Conservation (phyloP, 306 rosid genomes). For the Echinosophora koreensis region DNA sequence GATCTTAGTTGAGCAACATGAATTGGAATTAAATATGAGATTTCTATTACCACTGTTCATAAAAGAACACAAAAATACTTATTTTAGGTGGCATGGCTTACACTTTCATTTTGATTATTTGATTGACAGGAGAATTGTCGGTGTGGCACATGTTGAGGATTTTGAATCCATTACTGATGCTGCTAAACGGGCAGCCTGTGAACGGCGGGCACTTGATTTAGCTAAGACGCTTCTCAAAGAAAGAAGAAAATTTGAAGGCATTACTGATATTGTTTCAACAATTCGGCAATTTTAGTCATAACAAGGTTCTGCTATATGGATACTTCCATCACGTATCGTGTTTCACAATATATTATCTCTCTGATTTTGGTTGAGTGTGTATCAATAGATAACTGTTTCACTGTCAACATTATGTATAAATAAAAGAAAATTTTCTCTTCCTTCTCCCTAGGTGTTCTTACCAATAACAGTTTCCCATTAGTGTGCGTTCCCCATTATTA, state of each 20-base stretch:
- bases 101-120: constrained; percentile 23
- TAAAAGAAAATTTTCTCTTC: background rate
- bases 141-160: constrained; percentile 93
- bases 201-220: constrained; percentile 67
- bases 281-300: constrained; percentile 54
- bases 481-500: background rate
- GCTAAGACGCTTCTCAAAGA: constrained; percentile 84
- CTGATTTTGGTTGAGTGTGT: constrained; percentile 14
- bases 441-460: background rate
- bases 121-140: constrained; percentile 82
- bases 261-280: constrained; percentile 68
- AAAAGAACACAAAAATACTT: background rate
- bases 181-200: constrained; percentile 74
- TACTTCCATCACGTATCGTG: constrained; percentile 8
- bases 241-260: constrained; percentile 65
- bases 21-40: constrained; percentile 5
- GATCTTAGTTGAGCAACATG: constrained; percentile 1
- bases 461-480: background rate
- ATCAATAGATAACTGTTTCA: background rate
- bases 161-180: constrained; percentile 78
- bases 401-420: background rate
- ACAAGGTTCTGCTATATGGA: constrained; percentile 17
- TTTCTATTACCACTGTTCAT: background rate
- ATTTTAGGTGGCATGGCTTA: constrained; percentile 5
- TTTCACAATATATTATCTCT: background rate